These are phyloP conservation scores for Laburnicola sp. DNA, from an alignment of 2,329 filamentous ascomycete genomes.

Conservation along the genomic window DNA sequence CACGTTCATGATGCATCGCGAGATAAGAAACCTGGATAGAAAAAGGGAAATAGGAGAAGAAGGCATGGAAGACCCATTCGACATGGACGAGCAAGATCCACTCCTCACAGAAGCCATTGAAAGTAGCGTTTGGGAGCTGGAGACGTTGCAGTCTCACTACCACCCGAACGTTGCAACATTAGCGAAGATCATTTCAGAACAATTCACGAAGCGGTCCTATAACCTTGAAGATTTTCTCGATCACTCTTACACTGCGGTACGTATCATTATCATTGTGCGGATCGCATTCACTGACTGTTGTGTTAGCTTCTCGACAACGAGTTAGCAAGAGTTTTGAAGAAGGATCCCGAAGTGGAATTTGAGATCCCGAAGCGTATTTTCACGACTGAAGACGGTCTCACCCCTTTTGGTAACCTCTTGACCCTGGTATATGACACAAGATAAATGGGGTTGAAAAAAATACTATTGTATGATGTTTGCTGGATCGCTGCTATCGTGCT, in stretches of 20 bases:
- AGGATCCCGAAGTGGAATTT: conserved; percentile 85
- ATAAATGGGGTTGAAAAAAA: conserved; percentile 17
- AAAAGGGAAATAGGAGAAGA: conserved; percentile 63
- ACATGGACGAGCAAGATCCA: conserved; percentile 75
- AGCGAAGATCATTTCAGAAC: conserved; percentile 89
- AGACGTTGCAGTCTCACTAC: conserved; percentile 88
- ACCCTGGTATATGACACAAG: conserved; percentile 33
- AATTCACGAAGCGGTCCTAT: conserved; percentile 95
- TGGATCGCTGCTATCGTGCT: no score
- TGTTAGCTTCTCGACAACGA: conserved; percentile 80
- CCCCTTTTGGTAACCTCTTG: conserved; percentile 37
- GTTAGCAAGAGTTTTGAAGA: conserved; percentile 79
- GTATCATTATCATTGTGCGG: conserved; percentile 47
- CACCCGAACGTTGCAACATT: conserved; percentile 96
- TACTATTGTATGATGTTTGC: neutral
- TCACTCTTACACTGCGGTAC: conserved; percentile 82
- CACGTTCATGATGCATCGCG: conserved; percentile 94
- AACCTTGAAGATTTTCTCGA: conserved; percentile 97
- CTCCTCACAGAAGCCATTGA: conserved; percentile 86
- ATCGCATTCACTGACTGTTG: conserved; percentile 4
- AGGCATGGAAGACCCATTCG: conserved; percentile 75
- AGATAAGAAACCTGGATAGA: conserved; percentile 60
- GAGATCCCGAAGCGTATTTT: conserved; percentile 90
- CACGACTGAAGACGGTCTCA: conserved; percentile 43
- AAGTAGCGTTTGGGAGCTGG: conserved; percentile 92